Evolutionary conservation across 176 grass and related monocot species (phyloP).

Genomic region (Hordeum marinum): DNA sequence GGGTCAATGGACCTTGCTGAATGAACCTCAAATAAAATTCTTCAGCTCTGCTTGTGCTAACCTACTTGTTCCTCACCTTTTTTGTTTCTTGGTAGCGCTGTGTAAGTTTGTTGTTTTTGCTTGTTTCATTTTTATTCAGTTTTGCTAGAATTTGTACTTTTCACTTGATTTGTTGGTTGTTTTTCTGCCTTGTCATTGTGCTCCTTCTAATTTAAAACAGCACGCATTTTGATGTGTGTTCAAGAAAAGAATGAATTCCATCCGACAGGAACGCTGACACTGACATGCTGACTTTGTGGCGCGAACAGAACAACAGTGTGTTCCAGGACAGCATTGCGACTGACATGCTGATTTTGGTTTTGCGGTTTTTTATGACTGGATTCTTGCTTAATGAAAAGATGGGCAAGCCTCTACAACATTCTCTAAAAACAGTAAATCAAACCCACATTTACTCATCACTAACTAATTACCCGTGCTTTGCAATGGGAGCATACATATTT

Average conservation of each 20-base stretch:
- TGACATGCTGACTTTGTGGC: neutral
- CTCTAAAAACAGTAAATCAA: neutral
- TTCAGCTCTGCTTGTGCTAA: neutral
- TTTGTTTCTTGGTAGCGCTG: neutral
- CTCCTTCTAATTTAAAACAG: no score
- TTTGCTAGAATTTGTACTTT: no score
- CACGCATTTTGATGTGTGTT: neutral
- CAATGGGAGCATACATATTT: no score
- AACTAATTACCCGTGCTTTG: no score
- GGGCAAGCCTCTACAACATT: neutral
- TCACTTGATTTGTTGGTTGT: neutral
- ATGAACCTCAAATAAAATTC: neutral
- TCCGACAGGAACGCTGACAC: neutral
- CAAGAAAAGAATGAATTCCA: neutral
- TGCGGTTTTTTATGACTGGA: neutral
- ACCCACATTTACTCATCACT: neutral
- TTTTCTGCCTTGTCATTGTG: no score
- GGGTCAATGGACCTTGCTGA: neutral
- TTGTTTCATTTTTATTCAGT: neutral
- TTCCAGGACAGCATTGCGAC: neutral
- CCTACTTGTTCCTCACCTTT: neutral
- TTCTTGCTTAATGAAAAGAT: neutral
- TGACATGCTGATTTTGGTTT: no score
- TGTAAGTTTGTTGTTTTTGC: neutral
- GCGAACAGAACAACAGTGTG: neutral